Evolutionary conservation across 768 basidiomycete genomes (phyloP).

Genomic region (Crassisporium funariophilum): DNA sequence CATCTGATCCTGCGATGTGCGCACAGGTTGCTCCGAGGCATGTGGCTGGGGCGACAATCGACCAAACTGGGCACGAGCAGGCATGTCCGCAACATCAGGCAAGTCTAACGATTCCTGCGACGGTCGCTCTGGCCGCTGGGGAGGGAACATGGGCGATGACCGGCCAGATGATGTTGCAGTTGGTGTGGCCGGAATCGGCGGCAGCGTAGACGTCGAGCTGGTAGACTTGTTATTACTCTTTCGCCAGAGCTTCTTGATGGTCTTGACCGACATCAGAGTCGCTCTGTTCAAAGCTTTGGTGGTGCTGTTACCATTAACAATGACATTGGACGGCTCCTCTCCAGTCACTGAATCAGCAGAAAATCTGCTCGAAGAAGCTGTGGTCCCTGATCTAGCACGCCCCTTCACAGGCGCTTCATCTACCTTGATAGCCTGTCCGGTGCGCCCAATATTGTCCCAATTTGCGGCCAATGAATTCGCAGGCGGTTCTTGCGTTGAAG

Average conservation of each 20-base stretch:
- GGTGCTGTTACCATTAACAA: no score
- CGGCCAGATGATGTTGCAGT: conserved; percentile 28
- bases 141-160: conserved; percentile 35
- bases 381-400: conserved; percentile 22
- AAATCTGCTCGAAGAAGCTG: conserved; percentile 64
- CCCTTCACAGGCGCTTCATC: conserved; percentile 10
- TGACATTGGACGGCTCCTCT: conserved; percentile 32
- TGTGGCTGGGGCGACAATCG: conserved; percentile 25
- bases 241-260: conserved; percentile 77
- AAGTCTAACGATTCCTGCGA: conserved; percentile 40
- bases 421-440: conserved; percentile 6
- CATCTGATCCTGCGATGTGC: conserved; percentile 21
- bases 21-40: conserved; percentile 1
- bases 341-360: conserved; percentile 70
- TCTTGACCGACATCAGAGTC: conserved; percentile 72
- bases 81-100: conserved; percentile 33
- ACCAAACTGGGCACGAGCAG: conserved; percentile 26
- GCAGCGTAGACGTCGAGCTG: conserved; percentile 49
- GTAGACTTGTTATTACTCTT: conserved; percentile 61
- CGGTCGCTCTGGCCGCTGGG: conserved; percentile 38
- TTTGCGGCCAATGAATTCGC: conserved; percentile 32
- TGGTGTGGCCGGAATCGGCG: conserved; percentile 30
- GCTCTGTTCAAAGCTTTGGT: conserved; percentile 44
- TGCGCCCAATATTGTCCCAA: conserved; percentile 39
- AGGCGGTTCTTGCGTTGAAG: conserved; percentile 45